Conservation (phyloP, 108 stramenopile species). For the Fragilariopsis cylindrus region DNA sequence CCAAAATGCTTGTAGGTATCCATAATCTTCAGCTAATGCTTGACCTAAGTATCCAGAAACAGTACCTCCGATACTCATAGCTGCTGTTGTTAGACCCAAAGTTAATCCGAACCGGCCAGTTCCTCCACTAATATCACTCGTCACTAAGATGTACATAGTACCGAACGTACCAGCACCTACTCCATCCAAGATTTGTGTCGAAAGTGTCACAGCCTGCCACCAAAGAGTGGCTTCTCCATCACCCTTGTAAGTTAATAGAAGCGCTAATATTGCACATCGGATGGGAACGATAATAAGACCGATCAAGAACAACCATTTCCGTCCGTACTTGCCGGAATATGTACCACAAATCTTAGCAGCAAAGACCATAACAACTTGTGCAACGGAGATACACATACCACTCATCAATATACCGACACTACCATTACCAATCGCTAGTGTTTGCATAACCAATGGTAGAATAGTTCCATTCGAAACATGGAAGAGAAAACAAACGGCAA, state of each 20-base stretch:
- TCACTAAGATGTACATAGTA: slow-evolving; percentile 91
- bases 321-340: slow-evolving; percentile 78
- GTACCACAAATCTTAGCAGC: slow-evolving; percentile 80
- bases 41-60: slow-evolving; percentile 85
- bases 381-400: slow-evolving; percentile 86
- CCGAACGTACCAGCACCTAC: slow-evolving; percentile 90
- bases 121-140: slow-evolving; percentile 82
- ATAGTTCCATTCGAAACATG: slow-evolving; percentile 88
- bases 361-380: slow-evolving; percentile 83
- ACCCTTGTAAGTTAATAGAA: slow-evolving; percentile 51
- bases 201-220: slow-evolving; percentile 68
- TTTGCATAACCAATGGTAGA: slow-evolving; percentile 88
- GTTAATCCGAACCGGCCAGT: slow-evolving; percentile 84
- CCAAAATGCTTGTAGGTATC: slow-evolving; percentile 74
- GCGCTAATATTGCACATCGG: slow-evolving; percentile 71
- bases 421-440: slow-evolving; percentile 76
- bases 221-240: slow-evolving; percentile 37
- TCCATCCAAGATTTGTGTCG: slow-evolving; percentile 86
- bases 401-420: slow-evolving; percentile 74
- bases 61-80: slow-evolving; percentile 93
- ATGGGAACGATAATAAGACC: slow-evolving; percentile 81
- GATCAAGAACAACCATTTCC: slow-evolving; percentile 78
- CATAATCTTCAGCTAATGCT: slow-evolving; percentile 77
- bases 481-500: slow-evolving; percentile 77
- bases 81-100: slow-evolving; percentile 80